Evolutionary conservation across 2,329 filamentous ascomycete genomes (phyloP), one percentile per base, ranked within the genome.

Genomic region (Xylariaceae sp.): DNA sequence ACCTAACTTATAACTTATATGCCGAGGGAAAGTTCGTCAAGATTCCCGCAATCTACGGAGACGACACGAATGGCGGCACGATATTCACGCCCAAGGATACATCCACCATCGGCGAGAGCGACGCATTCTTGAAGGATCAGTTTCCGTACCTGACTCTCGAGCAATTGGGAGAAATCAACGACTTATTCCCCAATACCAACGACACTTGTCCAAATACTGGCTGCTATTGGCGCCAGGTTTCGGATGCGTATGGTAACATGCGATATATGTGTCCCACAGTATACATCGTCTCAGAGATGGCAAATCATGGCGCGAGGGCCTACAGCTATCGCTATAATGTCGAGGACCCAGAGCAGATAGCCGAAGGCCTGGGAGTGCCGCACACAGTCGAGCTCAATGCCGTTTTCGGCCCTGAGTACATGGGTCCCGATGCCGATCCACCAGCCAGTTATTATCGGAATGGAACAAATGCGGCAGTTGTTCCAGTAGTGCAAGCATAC

Each of bases 311-410:
- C 26, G 19, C 57, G 15, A 53, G 59, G 2, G 76, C 72, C 18
- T 90, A 78, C 74, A 83, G 79, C 55, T 90, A 90, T 58, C 77
- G 76, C 32, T 87, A 81, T 65, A 76, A 83, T 41, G 85, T 88
- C 3, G 65, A 78, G 32, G 83, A 87, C 46, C 72, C 76, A 0
- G 52, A 54, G 0, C 66, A 78, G 35, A 64, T 76, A 17, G 66
- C 64, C 0, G 54, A 64, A 2, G 84, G 85, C 1, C 56, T 72
- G 1, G 85, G 85, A 0, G 82, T 85, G 0, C 73, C 76, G 6
- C 85, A 90, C 52, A 83, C 79, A 0, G 72, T 79, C 8, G 85
- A 90, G 56, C 48, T 80, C 0, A 72, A 75, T 37, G 81, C 83
- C 0, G 79, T 90, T 38, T 89, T 79, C 66, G 85, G 85, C 0